Base-by-base conservation (phyloP, 352 stramenopile genomes). In the Heterotrichella gracilis region DNA sequence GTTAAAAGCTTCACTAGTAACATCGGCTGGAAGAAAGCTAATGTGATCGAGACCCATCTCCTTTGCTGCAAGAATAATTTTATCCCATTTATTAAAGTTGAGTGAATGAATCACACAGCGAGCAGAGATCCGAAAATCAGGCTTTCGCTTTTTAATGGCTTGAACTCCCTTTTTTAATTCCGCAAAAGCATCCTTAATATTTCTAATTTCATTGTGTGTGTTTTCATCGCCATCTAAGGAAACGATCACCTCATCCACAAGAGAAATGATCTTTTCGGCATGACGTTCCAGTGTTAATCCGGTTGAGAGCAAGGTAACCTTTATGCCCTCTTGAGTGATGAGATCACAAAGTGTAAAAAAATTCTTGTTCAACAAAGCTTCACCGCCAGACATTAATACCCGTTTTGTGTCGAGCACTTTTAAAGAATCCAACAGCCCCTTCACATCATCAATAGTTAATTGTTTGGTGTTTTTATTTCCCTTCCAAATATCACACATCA, bases 321-420 rank as follows among this genome's bases (percentile, higher is more conserved):
- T 53, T 9, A 53, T 53, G 9, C 32, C 32, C n/a, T 53, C 32
- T n/a, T 53, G 9, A 9, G 9, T 53, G 32, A 53, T 9, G 32
- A 53, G 9, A 9, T 53, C 32, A n/a, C 32, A 53, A n/a, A 53
- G 32, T 53, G 9, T 53, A 53, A 53, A 53, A 53, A 53, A 53
- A n/a, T 53, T 53, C 32, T n/a, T 53, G 32, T 53, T 53, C 32
- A 53, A n/a, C 32, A 53, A n/a, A n/a, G 32, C 32, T 53, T 53
- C 32, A n/a, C 32, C 32, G 32, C 32, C 32, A 9, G 32, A 53
- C 32, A 53, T 53, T n/a, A 53, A 9, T n/a, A 53, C 32, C 9
- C 9, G 9, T n/a, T 53, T 9, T 53, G 32, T 53, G 9, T 53
- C n/a, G 32, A 53, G n/a, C n/a, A 17, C n/a, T 53, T n/a, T 53